Conservation (phyloP, 148 eudicot species). For the Amaranthus palmeri region DNA sequence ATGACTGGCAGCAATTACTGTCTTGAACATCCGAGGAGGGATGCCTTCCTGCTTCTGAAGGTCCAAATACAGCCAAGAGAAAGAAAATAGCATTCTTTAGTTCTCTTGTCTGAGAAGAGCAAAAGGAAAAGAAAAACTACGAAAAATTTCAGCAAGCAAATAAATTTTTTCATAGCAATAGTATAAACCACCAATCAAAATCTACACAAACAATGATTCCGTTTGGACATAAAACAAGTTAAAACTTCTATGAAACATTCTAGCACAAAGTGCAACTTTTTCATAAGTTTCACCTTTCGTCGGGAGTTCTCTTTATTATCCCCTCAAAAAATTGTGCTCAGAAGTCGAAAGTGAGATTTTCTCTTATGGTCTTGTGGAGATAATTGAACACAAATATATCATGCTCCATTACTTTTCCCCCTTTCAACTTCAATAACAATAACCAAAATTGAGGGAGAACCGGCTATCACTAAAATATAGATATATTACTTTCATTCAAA, state of each 20-base stretch:
- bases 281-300: background rate
- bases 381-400: too few relatives aligned
- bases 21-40: slow-evolving; percentile 95
- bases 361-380: too few relatives aligned
- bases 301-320: background rate
- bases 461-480: too few relatives aligned
- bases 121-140: background rate
- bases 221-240: background rate
- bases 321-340: background rate
- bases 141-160: slow-evolving; percentile 8
- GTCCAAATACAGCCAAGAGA: slow-evolving; percentile 6
- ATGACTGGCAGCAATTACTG: slow-evolving; percentile 95
- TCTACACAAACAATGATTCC: background rate
- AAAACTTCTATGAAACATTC: background rate
- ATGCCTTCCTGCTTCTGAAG: slow-evolving; percentile 90
- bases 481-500: too few relatives aligned
- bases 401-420: too few relatives aligned
- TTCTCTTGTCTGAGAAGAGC: background rate
- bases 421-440: too few relatives aligned
- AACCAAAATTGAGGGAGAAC: too few relatives aligned
- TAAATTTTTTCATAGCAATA: background rate
- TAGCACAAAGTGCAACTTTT: background rate
- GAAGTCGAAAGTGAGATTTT: background rate
- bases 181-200: background rate
- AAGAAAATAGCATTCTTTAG: background rate